Evolutionary conservation across 495 filamentous ascomycete species (phyloP), one percentile per base, ranked within the genome.

Genomic region (Haplographium delicatum): DNA sequence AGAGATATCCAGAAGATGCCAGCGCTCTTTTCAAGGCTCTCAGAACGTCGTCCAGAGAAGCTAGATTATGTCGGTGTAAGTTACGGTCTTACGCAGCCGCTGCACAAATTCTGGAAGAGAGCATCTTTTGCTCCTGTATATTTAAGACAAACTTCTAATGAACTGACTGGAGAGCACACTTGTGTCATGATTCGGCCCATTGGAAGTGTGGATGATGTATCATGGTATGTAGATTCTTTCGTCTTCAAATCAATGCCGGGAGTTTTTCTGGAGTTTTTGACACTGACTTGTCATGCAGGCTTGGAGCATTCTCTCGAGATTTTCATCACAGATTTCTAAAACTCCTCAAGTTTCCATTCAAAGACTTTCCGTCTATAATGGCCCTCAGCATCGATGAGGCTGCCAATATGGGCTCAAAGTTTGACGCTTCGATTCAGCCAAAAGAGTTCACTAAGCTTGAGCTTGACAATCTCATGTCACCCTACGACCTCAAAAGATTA

Each of bases 81-180:
- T 65, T 99, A 91, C 58, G 94, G 94, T 25, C 76, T 99, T 28
- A 99, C 94, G 2, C 75, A 85, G 22, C 72, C 79, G 3, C 80
- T 99, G 9, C 94, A 96, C 70, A 95, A 88, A 60, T 97, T 99
- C 75, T 99, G 94, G 94, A 95, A 95, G 64, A 80, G 81, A 25
- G 76, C 82, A 13, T 74, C 74, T n/a, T 98, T 97, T 62, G 75
- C 77, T 23, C 94, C 93, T 0, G 89, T 98, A 0, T 98, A 98
- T 62, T 75, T 98, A 35, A 83, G 94, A 39, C 94, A 99, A 74
- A 99, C 94, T 3, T 72, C 94, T 5, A 97, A 96, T 61, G 88
- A 96, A 39, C 76, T 99, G 22, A 99, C 93, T 0, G 94, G 94
- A 53, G 94, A 99, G 70, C 91, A 99, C 60, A 91, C 91, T 0